A percentile compares a stretch with the other conserved stretches of the same genome.
These are phyloP conservation scores for Mortierella sp. DNA, from an alignment of 371 early-diverging fungal species.

Conservation along the genomic window DNA sequence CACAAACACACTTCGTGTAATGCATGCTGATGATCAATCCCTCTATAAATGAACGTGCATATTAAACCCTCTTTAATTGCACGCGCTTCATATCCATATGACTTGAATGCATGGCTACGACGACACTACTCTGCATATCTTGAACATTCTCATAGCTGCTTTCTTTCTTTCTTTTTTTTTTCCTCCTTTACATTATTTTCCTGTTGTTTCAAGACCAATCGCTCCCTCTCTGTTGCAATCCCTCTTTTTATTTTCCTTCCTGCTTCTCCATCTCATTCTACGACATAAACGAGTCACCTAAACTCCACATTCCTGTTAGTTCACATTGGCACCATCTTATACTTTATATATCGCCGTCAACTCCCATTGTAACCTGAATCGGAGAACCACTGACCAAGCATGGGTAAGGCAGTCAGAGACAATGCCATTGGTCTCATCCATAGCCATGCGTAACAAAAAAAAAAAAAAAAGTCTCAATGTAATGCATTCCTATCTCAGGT, in stretches of 20 bases:
- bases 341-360: background rate
- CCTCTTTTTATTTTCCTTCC: background rate
- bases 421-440: background rate
- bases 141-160: too few relatives aligned
- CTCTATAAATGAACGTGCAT: conserved; percentile 12
- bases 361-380: background rate
- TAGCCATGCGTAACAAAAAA: background rate
- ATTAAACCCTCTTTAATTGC: conserved; percentile 5
- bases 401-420: background rate
- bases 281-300: background rate
- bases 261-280: background rate
- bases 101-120: too few relatives aligned
- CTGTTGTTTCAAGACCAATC: background rate
- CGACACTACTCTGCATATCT: too few relatives aligned
- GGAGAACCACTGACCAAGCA: background rate
- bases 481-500: too few relatives aligned
- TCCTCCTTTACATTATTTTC: background rate
- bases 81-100: conserved; percentile 4
- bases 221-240: background rate
- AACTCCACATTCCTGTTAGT: background rate
- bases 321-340: background rate
- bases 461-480: too few relatives aligned
- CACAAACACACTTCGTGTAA: conserved; percentile 79
- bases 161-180: background rate
- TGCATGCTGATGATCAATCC: conserved; percentile 53